Conservation (phyloP, 2,329 filamentous ascomycete species). For the Sordariomycetes sp. region DNA sequence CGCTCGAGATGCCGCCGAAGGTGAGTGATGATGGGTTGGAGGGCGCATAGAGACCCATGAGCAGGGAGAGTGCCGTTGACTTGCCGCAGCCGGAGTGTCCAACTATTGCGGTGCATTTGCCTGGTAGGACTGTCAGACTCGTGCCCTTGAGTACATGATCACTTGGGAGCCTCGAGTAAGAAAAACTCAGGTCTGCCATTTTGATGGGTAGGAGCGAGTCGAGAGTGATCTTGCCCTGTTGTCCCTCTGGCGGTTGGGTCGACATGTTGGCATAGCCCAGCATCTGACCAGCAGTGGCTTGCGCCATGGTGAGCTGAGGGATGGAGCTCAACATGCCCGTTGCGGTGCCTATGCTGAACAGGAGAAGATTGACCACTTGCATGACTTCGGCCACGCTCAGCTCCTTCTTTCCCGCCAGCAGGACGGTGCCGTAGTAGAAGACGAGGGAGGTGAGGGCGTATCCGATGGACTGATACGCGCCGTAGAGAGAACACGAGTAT, state of each 20-base stretch:
- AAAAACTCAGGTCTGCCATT: constrained; percentile 51
- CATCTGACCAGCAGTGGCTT: constrained; percentile 63
- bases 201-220: constrained; percentile 33
- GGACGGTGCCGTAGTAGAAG: constrained; percentile 70
- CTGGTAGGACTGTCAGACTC: constrained; percentile 53
- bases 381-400: constrained; percentile 52
- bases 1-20: constrained; percentile 49
- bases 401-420: constrained; percentile 42
- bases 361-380: constrained; percentile 69
- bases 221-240: constrained; percentile 27
- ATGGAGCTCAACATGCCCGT: constrained; percentile 63
- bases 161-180: constrained; percentile 53
- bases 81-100: constrained; percentile 87
- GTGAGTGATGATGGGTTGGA: constrained; percentile 27
- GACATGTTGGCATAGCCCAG: constrained; percentile 60
- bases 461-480: constrained; percentile 64
- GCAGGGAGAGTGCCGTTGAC: constrained; percentile 67
- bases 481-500: constrained; percentile 64
- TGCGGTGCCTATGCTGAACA: constrained; percentile 73
- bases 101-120: constrained; percentile 67
- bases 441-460: constrained; percentile 68
- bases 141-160: constrained; percentile 51
- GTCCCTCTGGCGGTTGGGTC: constrained; percentile 44
- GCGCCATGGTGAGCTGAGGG: constrained; percentile 70
- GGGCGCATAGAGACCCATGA: constrained; percentile 61